phyloP scores from a whole-genome alignment of 345 rosid genomes.

The Eucalyptus albens region DNA sequence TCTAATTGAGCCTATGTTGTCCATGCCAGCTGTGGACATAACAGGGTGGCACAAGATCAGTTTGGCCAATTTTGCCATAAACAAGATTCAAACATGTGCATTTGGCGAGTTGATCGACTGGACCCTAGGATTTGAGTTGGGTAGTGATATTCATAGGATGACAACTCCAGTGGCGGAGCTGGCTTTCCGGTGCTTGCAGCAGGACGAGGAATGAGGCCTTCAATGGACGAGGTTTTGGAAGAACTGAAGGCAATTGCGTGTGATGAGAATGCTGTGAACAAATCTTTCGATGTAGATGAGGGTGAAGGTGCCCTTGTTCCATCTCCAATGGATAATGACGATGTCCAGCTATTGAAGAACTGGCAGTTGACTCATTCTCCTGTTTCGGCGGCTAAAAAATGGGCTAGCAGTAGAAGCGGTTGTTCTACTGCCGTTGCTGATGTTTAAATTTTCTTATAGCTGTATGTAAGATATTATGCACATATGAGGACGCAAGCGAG shows the following conservation, averaged over 20 bases:
- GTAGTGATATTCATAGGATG: neutral
- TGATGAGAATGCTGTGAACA: neutral
- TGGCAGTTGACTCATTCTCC: neutral
- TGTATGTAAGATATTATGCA: neutral
- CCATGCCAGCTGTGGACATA: neutral
- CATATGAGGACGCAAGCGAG: neutral
- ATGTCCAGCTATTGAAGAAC: neutral
- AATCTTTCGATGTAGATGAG: neutral
- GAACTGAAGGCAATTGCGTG: neutral
- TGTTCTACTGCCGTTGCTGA: neutral
- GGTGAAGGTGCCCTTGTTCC: neutral
- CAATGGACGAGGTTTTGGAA: neutral
- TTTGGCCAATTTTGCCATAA: neutral
- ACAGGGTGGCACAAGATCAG: neutral
- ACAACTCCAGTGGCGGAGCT: neutral
- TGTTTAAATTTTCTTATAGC: neutral
- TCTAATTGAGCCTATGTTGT: neutral
- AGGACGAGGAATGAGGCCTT: neutral
- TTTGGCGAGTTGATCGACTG: neutral
- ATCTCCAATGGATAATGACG: neutral
- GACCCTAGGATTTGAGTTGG: neutral
- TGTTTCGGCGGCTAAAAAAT: neutral
- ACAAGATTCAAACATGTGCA: neutral
- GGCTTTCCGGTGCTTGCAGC: constrained; percentile 5
- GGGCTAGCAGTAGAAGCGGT: neutral